Percentiles rank a stretch among this genome's conserved stretches.
phyloP scores from a whole-genome alignment of 805 yeast genomes.

The Isabelozyma rhagii region DNA sequence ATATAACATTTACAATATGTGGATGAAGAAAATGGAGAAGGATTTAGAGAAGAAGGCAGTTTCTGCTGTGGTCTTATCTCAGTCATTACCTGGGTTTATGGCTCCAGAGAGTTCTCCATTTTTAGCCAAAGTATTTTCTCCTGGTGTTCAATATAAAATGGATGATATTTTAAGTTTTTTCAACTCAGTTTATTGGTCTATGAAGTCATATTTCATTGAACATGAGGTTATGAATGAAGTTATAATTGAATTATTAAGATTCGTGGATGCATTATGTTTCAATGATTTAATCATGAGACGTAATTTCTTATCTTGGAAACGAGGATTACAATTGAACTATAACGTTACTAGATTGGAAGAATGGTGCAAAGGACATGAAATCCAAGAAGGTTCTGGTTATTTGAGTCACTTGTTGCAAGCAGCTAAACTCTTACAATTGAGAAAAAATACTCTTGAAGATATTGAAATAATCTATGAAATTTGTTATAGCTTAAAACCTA shows the following conservation, averaged over 20 bases:
- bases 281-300: constrained; percentile 94
- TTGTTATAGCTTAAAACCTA: constrained; percentile 89
- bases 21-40: constrained; percentile 95
- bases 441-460: constrained; percentile 86
- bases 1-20: constrained; percentile 90
- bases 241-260: constrained; percentile 74
- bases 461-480: constrained; percentile 90
- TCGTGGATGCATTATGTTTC: constrained; percentile 90
- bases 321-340: constrained; percentile 94
- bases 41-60: constrained; percentile 87
- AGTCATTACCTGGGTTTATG: constrained; percentile 93
- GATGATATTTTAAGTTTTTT: constrained; percentile 88
- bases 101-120: constrained; percentile 82
- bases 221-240: constrained; percentile 80
- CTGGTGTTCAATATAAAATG: constrained; percentile 77
- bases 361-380: constrained; percentile 95
- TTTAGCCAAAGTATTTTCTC: constrained; percentile 76
- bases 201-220: constrained; percentile 88
- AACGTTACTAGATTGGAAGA: constrained; percentile 95
- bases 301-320: constrained; percentile 93
- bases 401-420: constrained; percentile 88
- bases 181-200: constrained; percentile 87
- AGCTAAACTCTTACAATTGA: constrained; percentile 86
- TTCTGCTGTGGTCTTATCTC: constrained; percentile 93
- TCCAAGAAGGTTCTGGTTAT: constrained; percentile 81